A percentile compares a stretch with the other conserved stretches of the same genome.
phyloP scores from a whole-genome alignment of 257 asterid genomes.

The Coffea eugenioides region DNA sequence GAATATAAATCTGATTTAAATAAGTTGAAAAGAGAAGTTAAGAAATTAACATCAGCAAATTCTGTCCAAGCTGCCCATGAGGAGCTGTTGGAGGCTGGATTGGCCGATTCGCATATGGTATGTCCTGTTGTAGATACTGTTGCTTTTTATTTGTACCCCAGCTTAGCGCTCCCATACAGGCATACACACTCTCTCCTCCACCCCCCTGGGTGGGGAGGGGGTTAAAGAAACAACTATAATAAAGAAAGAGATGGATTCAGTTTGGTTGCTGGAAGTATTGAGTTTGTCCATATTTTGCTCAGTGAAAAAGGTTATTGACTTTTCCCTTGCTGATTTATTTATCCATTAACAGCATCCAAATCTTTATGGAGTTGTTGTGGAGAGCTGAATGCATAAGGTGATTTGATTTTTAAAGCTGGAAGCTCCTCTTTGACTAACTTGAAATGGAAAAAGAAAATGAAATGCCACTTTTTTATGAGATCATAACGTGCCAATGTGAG shows the following conservation, averaged over 20 bases:
- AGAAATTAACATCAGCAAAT: constrained; percentile 52
- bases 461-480: not conserved
- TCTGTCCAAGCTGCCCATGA: constrained; percentile 54
- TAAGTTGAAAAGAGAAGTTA: constrained; percentile 83
- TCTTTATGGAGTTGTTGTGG: not conserved
- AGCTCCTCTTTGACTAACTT: not conserved
- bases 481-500: not conserved
- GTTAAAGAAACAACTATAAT: too few species aligned
- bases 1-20: constrained; percentile 90
- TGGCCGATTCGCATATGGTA: constrained; percentile 61
- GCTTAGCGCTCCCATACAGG: too few species aligned
- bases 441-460: not conserved
- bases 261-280: not conserved
- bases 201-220: not conserved
- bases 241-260: not conserved
- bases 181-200: not conserved
- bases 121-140: constrained; percentile 14
- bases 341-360: not conserved
- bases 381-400: not conserved
- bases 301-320: not conserved
- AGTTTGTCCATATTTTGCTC: not conserved
- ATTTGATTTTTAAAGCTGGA: not conserved
- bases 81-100: constrained; percentile 74
- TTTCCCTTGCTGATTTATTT: not conserved
- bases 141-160: not conserved